These are phyloP conservation scores for Curvularia hawaiiensis DNA, from an alignment of 2,329 filamentous ascomycete genomes.

Conservation along the genomic window DNA sequence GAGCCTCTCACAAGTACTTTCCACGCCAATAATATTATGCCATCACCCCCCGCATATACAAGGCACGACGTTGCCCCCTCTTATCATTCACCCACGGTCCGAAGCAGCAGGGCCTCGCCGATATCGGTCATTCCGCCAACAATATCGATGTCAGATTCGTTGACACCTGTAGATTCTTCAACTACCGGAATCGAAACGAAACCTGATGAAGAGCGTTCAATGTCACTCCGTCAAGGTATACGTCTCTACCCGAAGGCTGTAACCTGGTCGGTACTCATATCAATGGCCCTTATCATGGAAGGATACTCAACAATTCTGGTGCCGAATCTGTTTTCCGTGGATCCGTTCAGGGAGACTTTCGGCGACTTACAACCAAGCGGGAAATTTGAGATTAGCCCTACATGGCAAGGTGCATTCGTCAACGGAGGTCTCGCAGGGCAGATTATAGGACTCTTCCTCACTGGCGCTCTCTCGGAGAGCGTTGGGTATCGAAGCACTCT, in stretches of 20 bases:
- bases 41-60: neutral
- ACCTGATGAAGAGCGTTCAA: conserved; percentile 12
- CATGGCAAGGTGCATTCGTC: conserved; percentile 50
- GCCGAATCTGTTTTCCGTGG: conserved; percentile 69
- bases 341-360: conserved; percentile 47
- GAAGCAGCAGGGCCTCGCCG: neutral
- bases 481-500: conserved; percentile 39
- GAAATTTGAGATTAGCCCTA: conserved; percentile 45
- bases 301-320: conserved; percentile 80
- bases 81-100: neutral
- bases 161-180: neutral
- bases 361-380: conserved; percentile 26
- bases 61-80: neutral
- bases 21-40: neutral
- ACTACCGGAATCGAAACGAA: neutral
- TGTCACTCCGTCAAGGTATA: conserved; percentile 69
- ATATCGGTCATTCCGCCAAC: neutral
- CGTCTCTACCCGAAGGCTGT: conserved; percentile 85
- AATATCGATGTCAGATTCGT: neutral
- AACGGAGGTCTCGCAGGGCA: conserved; percentile 51
- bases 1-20: neutral
- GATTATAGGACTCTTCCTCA: conserved; percentile 48
- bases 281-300: conserved; percentile 85
- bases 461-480: conserved; percentile 48
- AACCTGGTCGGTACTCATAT: conserved; percentile 78